Percentiles rank a stretch among this genome's conserved stretches.
Conservation (phyloP, 768 basidiomycete species). For the Termitomyces titanicus region DNA sequence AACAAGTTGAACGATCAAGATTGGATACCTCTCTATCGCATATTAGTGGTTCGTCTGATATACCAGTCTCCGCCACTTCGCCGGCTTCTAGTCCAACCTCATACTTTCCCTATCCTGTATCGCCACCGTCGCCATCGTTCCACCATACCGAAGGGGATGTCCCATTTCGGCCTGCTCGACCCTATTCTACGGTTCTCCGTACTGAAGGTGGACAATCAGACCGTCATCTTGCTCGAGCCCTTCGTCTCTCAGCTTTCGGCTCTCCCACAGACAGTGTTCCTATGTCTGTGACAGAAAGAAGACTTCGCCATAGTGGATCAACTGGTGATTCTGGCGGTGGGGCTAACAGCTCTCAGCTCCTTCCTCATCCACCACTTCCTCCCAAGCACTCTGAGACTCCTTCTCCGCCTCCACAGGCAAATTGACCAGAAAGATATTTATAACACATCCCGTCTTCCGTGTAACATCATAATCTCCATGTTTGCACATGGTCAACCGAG, state of each 20-base stretch:
- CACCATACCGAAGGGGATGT: slow-evolving; percentile 25
- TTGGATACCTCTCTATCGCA: slow-evolving; percentile 33
- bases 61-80: slow-evolving; percentile 10
- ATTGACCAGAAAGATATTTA: background rate
- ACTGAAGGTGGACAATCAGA: slow-evolving; percentile 19
- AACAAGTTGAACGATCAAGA: slow-evolving; percentile 24
- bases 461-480: background rate
- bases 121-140: slow-evolving; percentile 40
- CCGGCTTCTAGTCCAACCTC: slow-evolving; percentile 17
- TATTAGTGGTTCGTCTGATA: slow-evolving; percentile 6
- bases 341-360: slow-evolving; percentile 27
- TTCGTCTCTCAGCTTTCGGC: slow-evolving; percentile 26
- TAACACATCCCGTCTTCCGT: background rate
- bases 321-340: slow-evolving; percentile 19
- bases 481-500: background rate
- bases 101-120: slow-evolving; percentile 43
- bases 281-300: slow-evolving; percentile 50
- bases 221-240: slow-evolving; percentile 32
- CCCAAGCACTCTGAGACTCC: background rate
- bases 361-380: slow-evolving; percentile 40
- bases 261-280: slow-evolving; percentile 59
- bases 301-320: slow-evolving; percentile 42
- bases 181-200: background rate
- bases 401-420: background rate
- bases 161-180: background rate